Evolutionary conservation across 106 monocot species (phyloP).

Genomic region (Dendrobium nobile): DNA sequence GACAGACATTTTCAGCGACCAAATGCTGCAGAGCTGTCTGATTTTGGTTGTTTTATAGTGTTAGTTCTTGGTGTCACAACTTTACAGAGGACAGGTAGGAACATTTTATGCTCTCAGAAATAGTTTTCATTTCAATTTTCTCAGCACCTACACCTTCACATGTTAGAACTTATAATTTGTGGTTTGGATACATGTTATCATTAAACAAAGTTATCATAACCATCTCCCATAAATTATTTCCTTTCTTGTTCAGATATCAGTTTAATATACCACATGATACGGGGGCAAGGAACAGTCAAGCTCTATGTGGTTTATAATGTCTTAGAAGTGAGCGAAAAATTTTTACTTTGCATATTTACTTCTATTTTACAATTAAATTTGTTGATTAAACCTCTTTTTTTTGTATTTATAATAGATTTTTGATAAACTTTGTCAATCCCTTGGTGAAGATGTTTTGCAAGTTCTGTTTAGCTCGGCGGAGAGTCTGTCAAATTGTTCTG

Average conservation of each 20-base stretch:
- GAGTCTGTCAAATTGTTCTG: slow-evolving; percentile 63
- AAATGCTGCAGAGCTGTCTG: slow-evolving; percentile 78
- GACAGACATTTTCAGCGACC: slow-evolving; percentile 80
- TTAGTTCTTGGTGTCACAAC: slow-evolving; percentile 57
- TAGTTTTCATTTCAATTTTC: not conserved
- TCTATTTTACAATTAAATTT: not conserved
- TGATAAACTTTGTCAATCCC: slow-evolving; percentile 94
- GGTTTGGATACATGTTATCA: not conserved
- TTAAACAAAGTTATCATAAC: not conserved
- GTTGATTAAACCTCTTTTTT: slow-evolving; percentile 8
- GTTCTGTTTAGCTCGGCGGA: slow-evolving; percentile 92
- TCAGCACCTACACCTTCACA: not conserved
- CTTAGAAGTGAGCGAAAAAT: slow-evolving; percentile 60
- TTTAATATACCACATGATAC: slow-evolving; percentile 93
- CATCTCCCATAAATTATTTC: not conserved
- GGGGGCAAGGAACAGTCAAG: slow-evolving; percentile 90
- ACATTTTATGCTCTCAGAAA: not conserved
- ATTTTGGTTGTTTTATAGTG: slow-evolving; percentile 85
- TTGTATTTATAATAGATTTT: slow-evolving; percentile 51
- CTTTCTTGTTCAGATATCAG: slow-evolving; percentile 61
- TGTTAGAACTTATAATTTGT: slow-evolving; percentile 2
- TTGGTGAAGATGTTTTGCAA: slow-evolving; percentile 97
- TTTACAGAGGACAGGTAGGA: slow-evolving; percentile 68
- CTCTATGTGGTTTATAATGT: slow-evolving; percentile 98
- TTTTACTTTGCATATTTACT: not conserved